Percentiles rank a stretch among this genome's conserved stretches.
These are phyloP conservation scores for Candida maris DNA, from an alignment of 805 yeast genomes.

Conservation along the genomic window DNA sequence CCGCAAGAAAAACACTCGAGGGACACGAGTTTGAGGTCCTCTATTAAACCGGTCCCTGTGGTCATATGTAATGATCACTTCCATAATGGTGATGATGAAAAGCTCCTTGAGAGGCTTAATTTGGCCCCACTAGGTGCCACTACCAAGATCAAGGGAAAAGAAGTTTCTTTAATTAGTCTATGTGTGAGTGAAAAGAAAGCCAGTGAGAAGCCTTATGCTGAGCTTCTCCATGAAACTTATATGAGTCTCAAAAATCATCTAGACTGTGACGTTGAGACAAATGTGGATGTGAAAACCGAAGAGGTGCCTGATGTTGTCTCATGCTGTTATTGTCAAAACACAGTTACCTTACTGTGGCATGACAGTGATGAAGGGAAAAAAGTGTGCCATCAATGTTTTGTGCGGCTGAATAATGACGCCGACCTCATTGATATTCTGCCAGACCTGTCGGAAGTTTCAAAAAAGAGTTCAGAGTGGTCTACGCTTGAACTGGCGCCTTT, in stretches of 20 bases:
- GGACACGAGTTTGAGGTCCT: conserved; percentile 19
- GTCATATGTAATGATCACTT: conserved; percentile 42
- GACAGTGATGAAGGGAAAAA: conserved; percentile 6
- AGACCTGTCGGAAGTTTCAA: conserved; percentile 15
- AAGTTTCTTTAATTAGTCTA: conserved; percentile 38
- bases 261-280: background rate
- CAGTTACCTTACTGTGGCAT: conserved; percentile 21
- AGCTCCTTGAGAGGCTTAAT: conserved; percentile 8
- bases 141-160: conserved; percentile 28
- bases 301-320: background rate
- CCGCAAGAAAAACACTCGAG: conserved; percentile 20
- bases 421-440: conserved; percentile 25
- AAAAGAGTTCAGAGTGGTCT: conserved; percentile 14
- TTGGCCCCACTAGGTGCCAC: conserved; percentile 29
- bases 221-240: conserved; percentile 10
- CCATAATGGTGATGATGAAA: background rate
- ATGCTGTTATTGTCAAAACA: conserved; percentile 23
- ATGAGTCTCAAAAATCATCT: background rate
- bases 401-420: conserved; percentile 20
- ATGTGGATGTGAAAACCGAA: background rate
- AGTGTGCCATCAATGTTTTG: conserved; percentile 27
- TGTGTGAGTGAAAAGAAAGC: conserved; percentile 36
- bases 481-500: conserved; percentile 17
- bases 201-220: conserved; percentile 4
- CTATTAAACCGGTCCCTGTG: conserved; percentile 36